Evolutionary conservation across 352 stramenopile species (phyloP).

Genomic region (Phytopythium litorale): DNA sequence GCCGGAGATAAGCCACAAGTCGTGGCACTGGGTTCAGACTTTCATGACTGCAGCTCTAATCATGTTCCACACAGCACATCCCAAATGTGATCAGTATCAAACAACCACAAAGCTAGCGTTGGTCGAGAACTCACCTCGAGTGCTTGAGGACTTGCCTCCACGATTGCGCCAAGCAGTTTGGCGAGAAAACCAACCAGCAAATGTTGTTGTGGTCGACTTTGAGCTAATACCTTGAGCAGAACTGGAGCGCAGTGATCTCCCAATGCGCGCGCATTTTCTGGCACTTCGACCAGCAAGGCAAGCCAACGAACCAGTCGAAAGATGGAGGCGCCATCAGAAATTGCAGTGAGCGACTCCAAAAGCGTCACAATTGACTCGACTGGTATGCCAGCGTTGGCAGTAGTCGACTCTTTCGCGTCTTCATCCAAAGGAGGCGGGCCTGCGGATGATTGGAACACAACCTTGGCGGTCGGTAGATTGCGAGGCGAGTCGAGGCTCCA

Average conservation of each 20-base stretch:
- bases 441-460: not conserved
- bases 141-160: slow-evolving; percentile 22
- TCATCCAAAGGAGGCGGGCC: not conserved
- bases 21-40: not conserved
- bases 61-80: not conserved
- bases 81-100: not conserved
- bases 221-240: slow-evolving; percentile 31
- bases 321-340: slow-evolving; percentile 11
- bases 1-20: not conserved
- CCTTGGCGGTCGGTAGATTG: not conserved
- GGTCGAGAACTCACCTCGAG: slow-evolving; percentile 31
- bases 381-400: slow-evolving; percentile 20
- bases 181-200: slow-evolving; percentile 40
- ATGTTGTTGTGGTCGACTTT: slow-evolving; percentile 10
- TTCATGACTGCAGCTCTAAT: not conserved
- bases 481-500: not conserved
- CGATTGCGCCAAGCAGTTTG: slow-evolving; percentile 40
- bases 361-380: slow-evolving; percentile 30
- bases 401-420: not conserved
- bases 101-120: not conserved
- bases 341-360: slow-evolving; percentile 21
- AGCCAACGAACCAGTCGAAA: slow-evolving; percentile 62
- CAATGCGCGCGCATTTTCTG: slow-evolving; percentile 34
- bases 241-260: slow-evolving; percentile 27
- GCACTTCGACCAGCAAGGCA: slow-evolving; percentile 29